Conservation (phyloP, 2,329 filamentous ascomycete species). For the Aureobasidium sp. region DNA sequence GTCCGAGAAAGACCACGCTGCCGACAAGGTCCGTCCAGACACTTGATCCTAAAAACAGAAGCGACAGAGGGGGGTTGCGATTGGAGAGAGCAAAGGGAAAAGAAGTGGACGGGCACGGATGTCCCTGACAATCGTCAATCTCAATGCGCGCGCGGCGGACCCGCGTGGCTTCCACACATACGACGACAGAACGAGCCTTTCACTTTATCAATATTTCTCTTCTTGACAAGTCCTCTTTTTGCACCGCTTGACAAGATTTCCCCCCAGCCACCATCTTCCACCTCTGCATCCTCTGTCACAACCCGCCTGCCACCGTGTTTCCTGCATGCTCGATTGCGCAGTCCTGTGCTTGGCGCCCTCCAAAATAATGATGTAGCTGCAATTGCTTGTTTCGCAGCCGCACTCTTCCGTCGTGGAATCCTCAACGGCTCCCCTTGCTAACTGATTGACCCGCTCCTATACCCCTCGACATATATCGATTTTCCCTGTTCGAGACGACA, state of each 20-base stretch:
- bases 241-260: background rate
- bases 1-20: background rate
- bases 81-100: background rate
- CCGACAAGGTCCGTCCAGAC: background rate
- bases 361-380: background rate
- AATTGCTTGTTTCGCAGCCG: conserved; percentile 6
- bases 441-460: background rate
- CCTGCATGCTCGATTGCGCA: background rate
- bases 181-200: background rate
- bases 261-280: conserved; percentile 3
- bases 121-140: background rate
- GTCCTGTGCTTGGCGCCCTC: background rate
- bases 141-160: background rate
- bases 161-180: conserved; percentile 1
- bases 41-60: background rate
- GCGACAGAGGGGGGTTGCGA: background rate
- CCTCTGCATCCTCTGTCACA: background rate
- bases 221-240: background rate
- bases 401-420: background rate
- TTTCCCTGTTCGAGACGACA: background rate
- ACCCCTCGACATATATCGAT: background rate
- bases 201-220: background rate
- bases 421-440: background rate
- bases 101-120: background rate
- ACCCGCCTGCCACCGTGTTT: background rate